phyloP scores from a whole-genome alignment of 2,329 filamentous ascomycete genomes.

The Phyllosticta ampelicida region DNA sequence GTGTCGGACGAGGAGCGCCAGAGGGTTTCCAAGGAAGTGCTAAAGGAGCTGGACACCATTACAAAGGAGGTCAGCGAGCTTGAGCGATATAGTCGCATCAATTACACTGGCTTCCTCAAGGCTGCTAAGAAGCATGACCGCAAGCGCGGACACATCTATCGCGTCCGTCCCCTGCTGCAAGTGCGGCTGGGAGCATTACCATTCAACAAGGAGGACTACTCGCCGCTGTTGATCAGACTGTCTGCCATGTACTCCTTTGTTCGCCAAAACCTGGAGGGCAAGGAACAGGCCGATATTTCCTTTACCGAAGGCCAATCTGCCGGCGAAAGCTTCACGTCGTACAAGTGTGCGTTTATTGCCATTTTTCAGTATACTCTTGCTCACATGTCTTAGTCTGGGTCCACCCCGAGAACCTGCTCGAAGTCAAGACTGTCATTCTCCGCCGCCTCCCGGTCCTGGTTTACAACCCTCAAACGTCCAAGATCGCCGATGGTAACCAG shows the following conservation, averaged over 20 bases:
- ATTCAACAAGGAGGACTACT: constrained; percentile 93
- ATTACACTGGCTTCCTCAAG: constrained; percentile 96
- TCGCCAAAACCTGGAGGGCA: constrained; percentile 66
- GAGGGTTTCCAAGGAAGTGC: constrained; percentile 55
- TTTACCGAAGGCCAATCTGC: constrained; percentile 31
- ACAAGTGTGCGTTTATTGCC: constrained; percentile 57
- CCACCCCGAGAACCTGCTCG: constrained; percentile 85
- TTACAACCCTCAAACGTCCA: constrained; percentile 79
- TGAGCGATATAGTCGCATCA: constrained; percentile 89
- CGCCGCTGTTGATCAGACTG: constrained; percentile 74
- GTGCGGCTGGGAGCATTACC: constrained; percentile 78
- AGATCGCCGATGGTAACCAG: constrained; percentile 66
- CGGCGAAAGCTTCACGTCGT: constrained; percentile 64
- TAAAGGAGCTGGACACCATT: constrained; percentile 73
- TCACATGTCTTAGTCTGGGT: constrained; percentile 64
- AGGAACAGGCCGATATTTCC: constrained; percentile 32
- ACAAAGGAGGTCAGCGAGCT: constrained; percentile 86
- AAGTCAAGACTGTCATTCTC: constrained; percentile 92
- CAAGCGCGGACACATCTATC: constrained; percentile 76
- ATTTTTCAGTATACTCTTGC: constrained; percentile 2
- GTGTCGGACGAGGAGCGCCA: constrained; percentile 32
- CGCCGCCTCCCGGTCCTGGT: constrained; percentile 83
- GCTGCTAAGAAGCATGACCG: constrained; percentile 99
- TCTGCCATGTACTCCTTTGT: constrained; percentile 95
- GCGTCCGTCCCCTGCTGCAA: constrained; percentile 82